These are phyloP conservation scores for Lodderomyces metapsilosis DNA, from an alignment of 1,139 yeast species.

Conservation along the genomic window DNA sequence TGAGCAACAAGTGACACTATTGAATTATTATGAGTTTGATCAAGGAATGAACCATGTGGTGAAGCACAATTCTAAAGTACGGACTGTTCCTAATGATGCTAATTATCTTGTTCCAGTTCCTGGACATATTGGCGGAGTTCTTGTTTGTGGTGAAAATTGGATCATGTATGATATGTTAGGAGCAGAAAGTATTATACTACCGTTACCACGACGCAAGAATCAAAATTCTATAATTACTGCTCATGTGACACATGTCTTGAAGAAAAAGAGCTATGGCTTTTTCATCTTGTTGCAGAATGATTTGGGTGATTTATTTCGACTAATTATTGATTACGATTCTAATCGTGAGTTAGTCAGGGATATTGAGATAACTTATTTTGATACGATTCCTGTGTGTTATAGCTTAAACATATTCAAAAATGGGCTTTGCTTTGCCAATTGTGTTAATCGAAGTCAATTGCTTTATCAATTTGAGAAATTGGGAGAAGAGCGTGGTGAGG, in stretches of 20 bases:
- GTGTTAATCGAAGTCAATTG: slow-evolving; percentile 59
- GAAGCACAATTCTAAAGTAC: slow-evolving; percentile 40
- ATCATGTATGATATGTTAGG: slow-evolving; percentile 24
- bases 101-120: slow-evolving; percentile 35
- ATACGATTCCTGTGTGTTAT: slow-evolving; percentile 62
- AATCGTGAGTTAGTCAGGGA: slow-evolving; percentile 44
- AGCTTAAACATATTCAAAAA: slow-evolving; percentile 62
- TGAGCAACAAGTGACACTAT: slow-evolving; percentile 15
- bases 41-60: slow-evolving; percentile 79
- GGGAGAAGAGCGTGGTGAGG: slow-evolving; percentile 47
- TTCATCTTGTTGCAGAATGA: slow-evolving; percentile 73
- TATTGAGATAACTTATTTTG: slow-evolving; percentile 55
- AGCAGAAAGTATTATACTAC: slow-evolving; percentile 19
- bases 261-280: slow-evolving; percentile 46
- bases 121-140: slow-evolving; percentile 32
- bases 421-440: slow-evolving; percentile 73
- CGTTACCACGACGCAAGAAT: slow-evolving; percentile 44
- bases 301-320: slow-evolving; percentile 75
- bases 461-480: slow-evolving; percentile 76
- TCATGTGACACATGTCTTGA: slow-evolving; percentile 63
- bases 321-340: slow-evolving; percentile 44
- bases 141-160: slow-evolving; percentile 37
- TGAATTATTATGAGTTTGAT: slow-evolving; percentile 74
- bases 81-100: slow-evolving; percentile 33
- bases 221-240: slow-evolving; percentile 43